Evolutionary conservation across 2,329 filamentous ascomycete genomes (phyloP), one percentile per base, ranked within the genome.

Genomic region (Botrytis pseudocinerea): DNA sequence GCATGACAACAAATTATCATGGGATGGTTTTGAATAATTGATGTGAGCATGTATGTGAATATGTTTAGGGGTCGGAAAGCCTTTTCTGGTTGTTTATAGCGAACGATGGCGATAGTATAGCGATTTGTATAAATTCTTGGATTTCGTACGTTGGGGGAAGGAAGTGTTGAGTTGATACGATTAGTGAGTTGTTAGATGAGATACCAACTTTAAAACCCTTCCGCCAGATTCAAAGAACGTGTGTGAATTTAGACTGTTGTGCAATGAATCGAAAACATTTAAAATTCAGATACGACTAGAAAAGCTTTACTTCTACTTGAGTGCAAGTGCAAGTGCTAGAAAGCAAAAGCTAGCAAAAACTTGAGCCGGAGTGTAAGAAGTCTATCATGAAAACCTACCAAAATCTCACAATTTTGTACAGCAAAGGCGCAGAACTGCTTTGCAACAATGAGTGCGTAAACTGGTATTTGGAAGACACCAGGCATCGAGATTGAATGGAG

Each of bases 401-500:
- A 60, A 12, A 22, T 22, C 18, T 6, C 8, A 12, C 8, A 14
- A 14, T 12, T 4, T 25, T 10, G 5, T 14, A 35, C 20, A 38
- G 0, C 32, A 2, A 12, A 20, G 10, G 16, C 14, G 32, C 20
- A 38, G 18, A 25, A 35, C 20, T 38, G 2, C 0, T 38, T 38
- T 35, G 32, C 4, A 38, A 25, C 14, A 38, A 38, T 5, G 10
- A 14, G 1, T 35, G 32, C 28, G 2, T 25, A 25, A 14, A 35
- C 4, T 25, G 1, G 38, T 10, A 38, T 5, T 14, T 25, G 20
- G 2, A 22, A 10, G 1, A 2, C 28, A 12, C 3, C 9, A 4
- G 8, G 28, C 1, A 60, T 14, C 32, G 35, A 22, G 1, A 3
- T 25, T 60, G 20, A 25, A 14, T 14, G 22, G 10, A 14, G 32